phyloP scores from a whole-genome alignment of 2,329 filamentous ascomycete species.

The Colletotrichum sp. region DNA sequence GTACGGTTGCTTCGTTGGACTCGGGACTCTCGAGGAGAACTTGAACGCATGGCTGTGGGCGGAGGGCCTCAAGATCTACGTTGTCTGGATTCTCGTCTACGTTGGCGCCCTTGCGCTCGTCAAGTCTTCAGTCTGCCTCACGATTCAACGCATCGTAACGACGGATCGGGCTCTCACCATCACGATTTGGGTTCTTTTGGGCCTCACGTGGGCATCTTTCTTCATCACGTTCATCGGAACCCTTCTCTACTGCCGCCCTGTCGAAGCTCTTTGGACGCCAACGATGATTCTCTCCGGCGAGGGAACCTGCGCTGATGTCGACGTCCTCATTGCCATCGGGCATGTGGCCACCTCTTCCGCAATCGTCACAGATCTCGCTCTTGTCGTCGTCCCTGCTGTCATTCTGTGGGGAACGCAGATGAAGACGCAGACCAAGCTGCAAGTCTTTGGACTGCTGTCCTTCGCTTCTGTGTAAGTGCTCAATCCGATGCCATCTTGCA shows the following conservation, averaged over 20 bases:
- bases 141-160: constrained; percentile 36
- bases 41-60: constrained; percentile 28
- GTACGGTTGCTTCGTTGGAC: constrained; percentile 23
- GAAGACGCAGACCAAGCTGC: constrained; percentile 27
- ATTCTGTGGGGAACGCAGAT: constrained; percentile 38
- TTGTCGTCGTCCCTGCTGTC: constrained; percentile 33
- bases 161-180: constrained; percentile 25
- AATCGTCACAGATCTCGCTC: constrained; percentile 36
- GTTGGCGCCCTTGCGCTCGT: constrained; percentile 26
- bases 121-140: constrained; percentile 40
- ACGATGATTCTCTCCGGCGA: constrained; percentile 31
- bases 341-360: constrained; percentile 35
- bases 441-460: constrained; percentile 25
- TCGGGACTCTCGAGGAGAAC: constrained; percentile 26
- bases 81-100: constrained; percentile 32
- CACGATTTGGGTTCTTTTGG: constrained; percentile 23
- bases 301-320: constrained; percentile 22
- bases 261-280: constrained; percentile 31
- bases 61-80: constrained; percentile 26
- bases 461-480: constrained; percentile 24
- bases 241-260: constrained; percentile 35
- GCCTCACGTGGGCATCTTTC: constrained; percentile 28
- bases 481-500: fast-evolving
- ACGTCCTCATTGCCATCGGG: constrained; percentile 27
- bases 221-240: constrained; percentile 35